Evolutionary conservation across 2,329 filamentous ascomycete genomes (phyloP), one percentile per base, ranked within the genome.

Genomic region (Beauveria pseudobassiana): DNA sequence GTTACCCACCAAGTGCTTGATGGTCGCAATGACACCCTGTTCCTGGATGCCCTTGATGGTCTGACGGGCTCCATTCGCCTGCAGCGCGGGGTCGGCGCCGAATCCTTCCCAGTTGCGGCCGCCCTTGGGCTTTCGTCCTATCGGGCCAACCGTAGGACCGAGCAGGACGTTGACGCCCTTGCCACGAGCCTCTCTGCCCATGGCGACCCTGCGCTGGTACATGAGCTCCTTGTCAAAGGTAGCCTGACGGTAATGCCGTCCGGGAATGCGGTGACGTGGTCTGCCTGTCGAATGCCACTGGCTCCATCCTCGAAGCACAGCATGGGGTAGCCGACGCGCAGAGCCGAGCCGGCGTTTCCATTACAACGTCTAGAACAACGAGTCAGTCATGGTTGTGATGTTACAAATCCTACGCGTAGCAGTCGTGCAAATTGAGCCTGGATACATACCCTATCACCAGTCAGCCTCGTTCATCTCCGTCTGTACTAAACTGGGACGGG

Each of bases 61-160:
- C 73, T 91, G 80, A 2, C 87, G 86, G 2, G 87, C 88, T 3
- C 87, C 91, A 49, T 93, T 79, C 12, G 86, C 93, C 72, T 96
- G 90, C 30, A 92, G 78, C 2, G 84, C 83, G 0, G 89, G 87
- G 69, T 92, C 89, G 1, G 82, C 75, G 1, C 87, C 88, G 67
- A 91, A 91, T 0, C 84, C 84, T 70, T 92, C 89, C 89, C 88
- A 92, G 67, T 85, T 89, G 45, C 89, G 82, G 18, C 89, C 89
- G 16, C 87, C 89, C 54, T 84, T 80, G 0, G 88, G 88, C 67
- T 90, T 89, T 10, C 88, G 80, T 2, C 89, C 89, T 1, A 92
- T 70, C 1, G 90, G 83, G 0, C 89, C 89, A 42, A 91, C 87
- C 0, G 81, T 78, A 1, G 89, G 89, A 0, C 88, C 89, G 8